Evolutionary conservation across 768 basidiomycete genomes (phyloP).

Genomic region (Daedaleopsis sinensis): DNA sequence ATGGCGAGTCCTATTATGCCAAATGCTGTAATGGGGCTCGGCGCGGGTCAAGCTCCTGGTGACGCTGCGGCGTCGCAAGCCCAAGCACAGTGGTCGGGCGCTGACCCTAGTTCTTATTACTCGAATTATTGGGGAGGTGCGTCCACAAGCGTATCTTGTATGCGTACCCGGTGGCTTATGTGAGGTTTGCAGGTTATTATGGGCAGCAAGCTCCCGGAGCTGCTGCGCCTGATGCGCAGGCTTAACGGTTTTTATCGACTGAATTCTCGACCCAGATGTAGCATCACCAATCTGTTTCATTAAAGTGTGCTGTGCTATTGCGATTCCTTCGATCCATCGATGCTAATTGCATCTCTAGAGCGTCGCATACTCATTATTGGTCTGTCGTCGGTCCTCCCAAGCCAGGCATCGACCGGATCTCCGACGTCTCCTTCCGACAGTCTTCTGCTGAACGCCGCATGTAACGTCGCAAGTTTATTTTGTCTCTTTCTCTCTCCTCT

Average conservation of each 20-base stretch:
- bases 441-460: neutral
- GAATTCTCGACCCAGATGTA: constrained; percentile 17
- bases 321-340: neutral
- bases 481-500: neutral
- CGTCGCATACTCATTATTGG: neutral
- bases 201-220: constrained; percentile 71
- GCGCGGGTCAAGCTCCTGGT: constrained; percentile 52
- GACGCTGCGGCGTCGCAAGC: constrained; percentile 55
- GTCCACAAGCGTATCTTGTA: constrained; percentile 28
- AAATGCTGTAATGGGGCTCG: constrained; percentile 56
- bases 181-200: constrained; percentile 66
- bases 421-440: neutral
- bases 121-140: constrained; percentile 84
- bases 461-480: constrained; percentile 5
- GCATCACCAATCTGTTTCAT: constrained; percentile 20
- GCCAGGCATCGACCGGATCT: constrained; percentile 1
- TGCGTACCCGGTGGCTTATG: neutral
- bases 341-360: constrained; percentile 14
- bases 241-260: constrained; percentile 21
- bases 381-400: constrained; percentile 2
- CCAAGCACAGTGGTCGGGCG: constrained; percentile 77
- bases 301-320: constrained; percentile 25
- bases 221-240: constrained; percentile 52
- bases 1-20: constrained; percentile 61
- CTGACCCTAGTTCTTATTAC: constrained; percentile 77